Base-by-base conservation (phyloP, 805 yeast species). In the Yamadazyma paraphyllophila region DNA sequence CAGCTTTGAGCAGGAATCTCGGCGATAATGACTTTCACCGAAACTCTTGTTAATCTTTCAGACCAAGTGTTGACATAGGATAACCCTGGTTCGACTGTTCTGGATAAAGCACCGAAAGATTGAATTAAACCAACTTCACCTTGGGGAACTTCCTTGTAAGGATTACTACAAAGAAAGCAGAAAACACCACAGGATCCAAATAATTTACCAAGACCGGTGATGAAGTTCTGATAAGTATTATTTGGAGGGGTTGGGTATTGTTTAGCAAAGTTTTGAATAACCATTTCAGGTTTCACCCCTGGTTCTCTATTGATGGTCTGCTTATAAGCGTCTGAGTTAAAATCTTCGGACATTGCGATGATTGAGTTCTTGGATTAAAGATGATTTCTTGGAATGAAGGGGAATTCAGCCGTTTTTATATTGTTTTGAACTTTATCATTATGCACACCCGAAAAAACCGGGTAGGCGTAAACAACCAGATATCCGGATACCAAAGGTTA, bases 101-200 rank as follows among this genome's bases (percentile, higher is more conserved):
- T 70, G 45, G 82, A 68, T 49, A 83, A 68, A 43, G 83, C 81
- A 53, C 90, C 90, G 57, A 82, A 83, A 33, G 76, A 73, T 44
- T 85, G 83, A 42, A 83, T 69, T 46, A 83, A 70, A 11, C 89
- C 90, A 45, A 83, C 88, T 47, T 77, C 67, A 58, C 90, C 90
- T 64, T 83, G 87, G 24, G 73, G 60, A 24, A 83, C 85, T 30
- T 71, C 67, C 54, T 73, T 67, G 66, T 77, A 83, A 7, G 88
- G 88, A 57, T 81, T 82, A 7, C 74, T 61, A 56, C 85, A 80
- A 43, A 71, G 56, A 55, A 77, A 82, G 52, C 88, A 83, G 54
- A 77, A 67, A 20, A 74, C 61, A 42, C 87, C 87, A 43, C 75
- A 62, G 4, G 61, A 54, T 31, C 89, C 89, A 54, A 77, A 69